Conservation (phyloP, 805 yeast species). For the Wickerhamomyces sydowiorum region DNA sequence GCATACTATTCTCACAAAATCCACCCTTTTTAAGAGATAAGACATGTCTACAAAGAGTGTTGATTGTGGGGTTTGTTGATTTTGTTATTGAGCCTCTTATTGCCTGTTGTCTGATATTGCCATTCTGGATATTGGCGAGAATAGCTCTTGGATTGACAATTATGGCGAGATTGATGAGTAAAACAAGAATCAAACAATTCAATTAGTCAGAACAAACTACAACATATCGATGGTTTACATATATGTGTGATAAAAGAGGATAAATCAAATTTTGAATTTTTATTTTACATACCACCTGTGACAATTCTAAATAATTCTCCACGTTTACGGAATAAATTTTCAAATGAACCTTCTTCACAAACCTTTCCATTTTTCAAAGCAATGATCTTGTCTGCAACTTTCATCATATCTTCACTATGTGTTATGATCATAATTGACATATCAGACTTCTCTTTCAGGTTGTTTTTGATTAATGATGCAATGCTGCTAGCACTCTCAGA, state of each 20-base stretch:
- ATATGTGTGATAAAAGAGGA: too few relatives aligned
- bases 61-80: too few relatives aligned
- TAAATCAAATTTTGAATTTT: too few relatives aligned
- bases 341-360: slow-evolving; percentile 38
- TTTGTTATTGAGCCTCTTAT: too few relatives aligned
- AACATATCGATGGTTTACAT: too few relatives aligned
- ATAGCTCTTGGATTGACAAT: too few relatives aligned
- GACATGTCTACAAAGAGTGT: too few relatives aligned
- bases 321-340: slow-evolving; percentile 16
- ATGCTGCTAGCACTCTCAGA: slow-evolving; percentile 48
- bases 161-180: too few relatives aligned
- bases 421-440: slow-evolving; percentile 60
- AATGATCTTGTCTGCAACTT: slow-evolving; percentile 44
- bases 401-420: slow-evolving; percentile 67
- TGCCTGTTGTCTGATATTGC: too few relatives aligned
- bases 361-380: slow-evolving; percentile 44
- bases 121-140: too few relatives aligned
- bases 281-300: slow-evolving; percentile 18
- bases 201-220: neutral
- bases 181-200: neutral
- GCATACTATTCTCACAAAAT: too few relatives aligned
- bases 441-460: slow-evolving; percentile 30
- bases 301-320: slow-evolving; percentile 29
- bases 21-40: too few relatives aligned
- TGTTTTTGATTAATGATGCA: slow-evolving; percentile 37